Conservation (phyloP, 1,284 basidiomycete genomes). For the Rugosomyces carneus region DNA sequence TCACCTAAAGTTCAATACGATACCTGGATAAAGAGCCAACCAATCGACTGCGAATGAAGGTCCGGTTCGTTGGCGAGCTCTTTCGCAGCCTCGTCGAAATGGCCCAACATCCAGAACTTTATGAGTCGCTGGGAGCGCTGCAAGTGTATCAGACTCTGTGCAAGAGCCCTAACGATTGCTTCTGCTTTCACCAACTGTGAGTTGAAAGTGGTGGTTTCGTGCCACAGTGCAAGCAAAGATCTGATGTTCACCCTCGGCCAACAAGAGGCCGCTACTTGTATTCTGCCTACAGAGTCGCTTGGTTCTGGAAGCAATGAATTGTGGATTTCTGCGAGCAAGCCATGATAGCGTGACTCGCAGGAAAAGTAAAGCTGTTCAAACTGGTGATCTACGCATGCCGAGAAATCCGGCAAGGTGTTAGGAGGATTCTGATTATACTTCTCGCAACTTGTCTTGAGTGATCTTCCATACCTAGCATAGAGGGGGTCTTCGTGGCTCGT, state of each 20-base stretch:
- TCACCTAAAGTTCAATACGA: background rate
- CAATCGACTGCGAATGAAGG: constrained; percentile 20
- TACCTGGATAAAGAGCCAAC: constrained; percentile 47
- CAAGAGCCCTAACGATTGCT: constrained; percentile 20
- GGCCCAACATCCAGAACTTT: constrained; percentile 10
- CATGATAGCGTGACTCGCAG: background rate
- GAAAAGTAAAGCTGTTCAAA: background rate
- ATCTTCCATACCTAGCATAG: background rate
- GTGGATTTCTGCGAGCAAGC: background rate
- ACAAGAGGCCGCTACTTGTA: background rate
- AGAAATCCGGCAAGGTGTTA: background rate
- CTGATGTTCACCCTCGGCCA: background rate
- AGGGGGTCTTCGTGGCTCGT: background rate
- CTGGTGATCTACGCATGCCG: background rate
- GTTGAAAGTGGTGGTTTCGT: background rate
- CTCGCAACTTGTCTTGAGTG: background rate
- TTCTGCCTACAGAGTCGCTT: background rate
- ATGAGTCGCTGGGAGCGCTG: constrained; percentile 31
- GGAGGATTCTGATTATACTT: background rate
- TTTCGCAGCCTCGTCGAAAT: constrained; percentile 26
- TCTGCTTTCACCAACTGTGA: background rate
- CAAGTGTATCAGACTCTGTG: constrained; percentile 22
- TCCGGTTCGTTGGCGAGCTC: constrained; percentile 27
- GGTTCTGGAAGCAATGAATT: background rate
- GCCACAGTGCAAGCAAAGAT: background rate